These are phyloP conservation scores for Picocystis sp. DNA, from an alignment of 163 green algal species.

Conservation along the genomic window DNA sequence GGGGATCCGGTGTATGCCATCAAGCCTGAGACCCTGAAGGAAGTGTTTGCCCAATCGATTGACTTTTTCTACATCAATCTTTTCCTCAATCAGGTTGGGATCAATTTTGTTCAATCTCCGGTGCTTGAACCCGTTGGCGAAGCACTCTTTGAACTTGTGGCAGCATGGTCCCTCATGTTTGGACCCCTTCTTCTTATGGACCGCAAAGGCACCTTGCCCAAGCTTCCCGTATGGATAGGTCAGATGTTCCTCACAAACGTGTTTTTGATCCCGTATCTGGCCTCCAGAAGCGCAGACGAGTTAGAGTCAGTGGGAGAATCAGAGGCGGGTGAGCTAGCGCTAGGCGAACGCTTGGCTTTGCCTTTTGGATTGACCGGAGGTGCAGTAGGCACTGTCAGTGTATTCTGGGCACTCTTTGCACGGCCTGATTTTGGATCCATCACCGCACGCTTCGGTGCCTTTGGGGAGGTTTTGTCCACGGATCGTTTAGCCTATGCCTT, in stretches of 20 bases:
- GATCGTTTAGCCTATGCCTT: constrained; percentile 16
- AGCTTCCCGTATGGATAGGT: constrained; percentile 8
- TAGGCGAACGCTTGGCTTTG: neutral
- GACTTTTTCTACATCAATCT: constrained; percentile 20
- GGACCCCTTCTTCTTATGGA: constrained; percentile 11
- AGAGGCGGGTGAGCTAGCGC: no score
- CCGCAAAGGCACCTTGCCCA: constrained; percentile 5
- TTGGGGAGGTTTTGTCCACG: neutral
- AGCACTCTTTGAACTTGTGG: constrained; percentile 19
- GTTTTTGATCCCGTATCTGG: constrained; percentile 15
- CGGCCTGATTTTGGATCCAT: constrained; percentile 1
- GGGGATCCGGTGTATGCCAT: constrained; percentile 13
- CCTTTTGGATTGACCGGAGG: constrained; percentile 1
- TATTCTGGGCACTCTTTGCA: constrained; percentile 1
- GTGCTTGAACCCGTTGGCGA: constrained; percentile 12
- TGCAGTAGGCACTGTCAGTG: neutral
- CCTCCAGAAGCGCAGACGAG: neutral
- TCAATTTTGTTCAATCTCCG: constrained; percentile 2
- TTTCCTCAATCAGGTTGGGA: constrained; percentile 13
- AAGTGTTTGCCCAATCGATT: constrained; percentile 11
- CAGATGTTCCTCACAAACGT: constrained; percentile 23
- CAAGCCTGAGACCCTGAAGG: constrained; percentile 14
- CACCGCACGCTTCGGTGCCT: neutral
- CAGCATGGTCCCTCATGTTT: constrained; percentile 17
- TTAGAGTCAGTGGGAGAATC: no score